These are phyloP conservation scores for Dendrocalamus latiflorus DNA, from an alignment of 202 grass and related monocot species.

Conservation along the genomic window DNA sequence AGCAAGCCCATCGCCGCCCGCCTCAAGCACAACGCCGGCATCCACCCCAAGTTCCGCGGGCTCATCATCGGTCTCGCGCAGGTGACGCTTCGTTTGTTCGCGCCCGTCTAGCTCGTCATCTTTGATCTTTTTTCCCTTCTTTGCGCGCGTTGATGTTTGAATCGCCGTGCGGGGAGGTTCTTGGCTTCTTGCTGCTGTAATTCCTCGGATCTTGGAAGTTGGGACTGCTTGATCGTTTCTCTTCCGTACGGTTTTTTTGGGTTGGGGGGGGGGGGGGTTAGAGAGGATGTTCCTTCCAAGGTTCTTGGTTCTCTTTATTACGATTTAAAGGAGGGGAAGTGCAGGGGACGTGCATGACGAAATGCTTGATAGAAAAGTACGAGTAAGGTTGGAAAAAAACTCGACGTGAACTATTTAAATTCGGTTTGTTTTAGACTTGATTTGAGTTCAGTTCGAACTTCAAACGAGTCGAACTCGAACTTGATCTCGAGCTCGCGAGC, in stretches of 20 bases:
- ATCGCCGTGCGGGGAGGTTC: background rate
- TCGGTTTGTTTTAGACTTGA: no score
- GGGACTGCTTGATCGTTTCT: background rate
- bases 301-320: background rate
- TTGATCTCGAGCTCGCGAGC: no score
- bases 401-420: no score
- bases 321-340: background rate
- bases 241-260: background rate
- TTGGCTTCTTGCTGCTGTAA: background rate
- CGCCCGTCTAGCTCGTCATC: background rate
- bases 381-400: background rate
- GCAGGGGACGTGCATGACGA: background rate
- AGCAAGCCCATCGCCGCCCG: conserved; percentile 80
- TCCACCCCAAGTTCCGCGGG: conserved; percentile 78
- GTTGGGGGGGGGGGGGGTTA: no score
- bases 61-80: conserved; percentile 79
- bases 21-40: conserved; percentile 73
- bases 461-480: no score
- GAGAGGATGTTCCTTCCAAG: background rate
- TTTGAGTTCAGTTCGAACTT: no score
- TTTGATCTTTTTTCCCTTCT: background rate
- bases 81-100: conserved; percentile 30
- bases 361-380: background rate
- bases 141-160: conserved; percentile 1
- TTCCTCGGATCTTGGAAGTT: background rate